Conservation (phyloP, 2,329 filamentous ascomycete genomes). For the Cladosporium sp. region DNA sequence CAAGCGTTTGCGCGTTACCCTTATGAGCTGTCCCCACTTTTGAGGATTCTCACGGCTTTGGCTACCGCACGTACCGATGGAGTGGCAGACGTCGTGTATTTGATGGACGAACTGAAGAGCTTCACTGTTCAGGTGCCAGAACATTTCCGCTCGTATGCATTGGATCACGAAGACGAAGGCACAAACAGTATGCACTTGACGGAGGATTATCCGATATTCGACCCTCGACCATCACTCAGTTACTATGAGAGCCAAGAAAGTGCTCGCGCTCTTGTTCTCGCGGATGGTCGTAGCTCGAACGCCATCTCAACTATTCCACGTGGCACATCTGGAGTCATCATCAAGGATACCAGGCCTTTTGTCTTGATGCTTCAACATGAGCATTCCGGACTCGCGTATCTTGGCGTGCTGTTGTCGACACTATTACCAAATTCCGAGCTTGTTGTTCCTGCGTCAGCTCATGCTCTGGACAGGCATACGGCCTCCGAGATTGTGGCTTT, state of each 20-base stretch:
- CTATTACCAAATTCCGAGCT: constrained; percentile 54
- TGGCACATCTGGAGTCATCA: constrained; percentile 68
- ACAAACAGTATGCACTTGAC: constrained; percentile 73
- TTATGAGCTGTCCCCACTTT: constrained; percentile 78
- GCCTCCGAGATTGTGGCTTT: constrained; percentile 73
- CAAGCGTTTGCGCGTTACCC: constrained; percentile 77
- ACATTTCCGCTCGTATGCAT: constrained; percentile 71
- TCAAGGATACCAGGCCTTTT: constrained; percentile 74
- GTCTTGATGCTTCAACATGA: constrained; percentile 72
- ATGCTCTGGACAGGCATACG: constrained; percentile 56
- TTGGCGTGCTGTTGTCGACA: constrained; percentile 74
- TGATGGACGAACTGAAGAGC: constrained; percentile 67
- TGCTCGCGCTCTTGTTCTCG: constrained; percentile 10
- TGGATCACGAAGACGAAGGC: constrained; percentile 83
- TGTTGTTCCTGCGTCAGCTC: constrained; percentile 18
- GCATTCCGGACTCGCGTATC: constrained; percentile 76
- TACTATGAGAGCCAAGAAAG: constrained; percentile 2
- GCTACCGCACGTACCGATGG: constrained; percentile 23
- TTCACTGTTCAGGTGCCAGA: constrained; percentile 77
- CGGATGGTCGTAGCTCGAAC: constrained; percentile 6
- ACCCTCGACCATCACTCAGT: constrained; percentile 19
- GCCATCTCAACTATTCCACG: constrained; percentile 62
- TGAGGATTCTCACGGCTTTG: constrained; percentile 42
- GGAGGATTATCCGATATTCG: constrained; percentile 65
- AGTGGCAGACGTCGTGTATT: constrained; percentile 50